phyloP scores from a whole-genome alignment of 371 early-diverging fungal genomes.

The Funneliformis caledonium region DNA sequence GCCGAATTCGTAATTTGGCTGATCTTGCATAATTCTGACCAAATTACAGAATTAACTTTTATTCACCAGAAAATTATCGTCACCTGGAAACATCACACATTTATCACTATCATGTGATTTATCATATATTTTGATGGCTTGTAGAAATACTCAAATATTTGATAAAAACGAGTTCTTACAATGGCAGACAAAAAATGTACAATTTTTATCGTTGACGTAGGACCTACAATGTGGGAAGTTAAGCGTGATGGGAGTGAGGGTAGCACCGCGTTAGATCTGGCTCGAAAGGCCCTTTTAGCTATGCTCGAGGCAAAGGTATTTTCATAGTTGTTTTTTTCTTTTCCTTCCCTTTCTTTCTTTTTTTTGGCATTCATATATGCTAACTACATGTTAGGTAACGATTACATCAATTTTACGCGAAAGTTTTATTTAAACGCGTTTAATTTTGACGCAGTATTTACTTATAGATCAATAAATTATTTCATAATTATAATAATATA shows the following conservation, averaged over 20 bases:
- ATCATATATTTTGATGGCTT: no score
- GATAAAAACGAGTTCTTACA: background rate
- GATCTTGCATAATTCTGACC: no score
- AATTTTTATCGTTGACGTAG: slow-evolving; percentile 31
- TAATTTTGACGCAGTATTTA: background rate
- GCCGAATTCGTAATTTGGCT: no score
- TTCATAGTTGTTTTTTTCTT: background rate
- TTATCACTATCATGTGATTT: no score
- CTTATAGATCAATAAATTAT: background rate
- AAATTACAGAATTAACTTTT: no score
- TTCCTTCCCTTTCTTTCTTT: background rate
- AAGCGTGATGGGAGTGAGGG: background rate
- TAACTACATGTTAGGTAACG: no score
- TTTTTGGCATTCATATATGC: no score
- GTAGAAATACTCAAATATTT: no score
- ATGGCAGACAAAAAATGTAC: slow-evolving; percentile 36
- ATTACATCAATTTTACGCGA: background rate
- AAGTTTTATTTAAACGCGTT: background rate
- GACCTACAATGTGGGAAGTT: slow-evolving; percentile 34
- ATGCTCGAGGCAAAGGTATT: slow-evolving; percentile 34
- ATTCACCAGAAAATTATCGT: no score
- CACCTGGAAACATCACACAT: no score
- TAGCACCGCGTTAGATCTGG: slow-evolving; percentile 19
- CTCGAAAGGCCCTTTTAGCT: slow-evolving; percentile 14
- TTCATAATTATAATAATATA: background rate